Evolutionary conservation across 805 yeast genomes (phyloP).

Genomic region (Saturnispora kantuleensis): DNA sequence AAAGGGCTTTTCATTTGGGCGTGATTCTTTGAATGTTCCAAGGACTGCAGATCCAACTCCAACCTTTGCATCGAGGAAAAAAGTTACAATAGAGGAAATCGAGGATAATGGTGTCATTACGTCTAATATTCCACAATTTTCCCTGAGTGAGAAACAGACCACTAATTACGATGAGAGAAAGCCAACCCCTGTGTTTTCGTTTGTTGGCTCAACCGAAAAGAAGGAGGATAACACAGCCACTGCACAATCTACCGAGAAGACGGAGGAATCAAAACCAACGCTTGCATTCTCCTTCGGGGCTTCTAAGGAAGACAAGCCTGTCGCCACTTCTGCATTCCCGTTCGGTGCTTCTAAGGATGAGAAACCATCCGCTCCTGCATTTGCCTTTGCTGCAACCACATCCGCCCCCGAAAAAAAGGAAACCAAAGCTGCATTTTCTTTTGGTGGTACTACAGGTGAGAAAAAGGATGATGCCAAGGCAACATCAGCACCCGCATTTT

Average conservation of each 20-base stretch:
- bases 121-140: no score
- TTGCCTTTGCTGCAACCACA: slow-evolving; percentile 8
- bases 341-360: slow-evolving; percentile 1
- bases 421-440: neutral
- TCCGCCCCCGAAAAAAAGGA: neutral
- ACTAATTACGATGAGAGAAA: neutral
- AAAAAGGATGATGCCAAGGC: neutral
- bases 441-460: slow-evolving; percentile 2
- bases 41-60: neutral
- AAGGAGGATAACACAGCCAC: neutral
- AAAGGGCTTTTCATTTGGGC: no score
- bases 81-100: no score
- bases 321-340: neutral
- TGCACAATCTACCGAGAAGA: no score
- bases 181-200: neutral
- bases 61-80: neutral
- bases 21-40: no score
- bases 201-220: neutral
- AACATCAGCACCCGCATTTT: neutral
- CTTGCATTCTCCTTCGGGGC: slow-evolving; percentile 2
- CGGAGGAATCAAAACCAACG: neutral
- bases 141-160: neutral
- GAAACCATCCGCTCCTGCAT: slow-evolving; percentile 3
- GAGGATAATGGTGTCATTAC: no score
- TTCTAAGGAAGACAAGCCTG: slow-evolving; percentile 1